Percentiles rank a stretch among this genome's conserved stretches.
phyloP scores from a whole-genome alignment of 106 monocot species.

The Posidonia australis region DNA sequence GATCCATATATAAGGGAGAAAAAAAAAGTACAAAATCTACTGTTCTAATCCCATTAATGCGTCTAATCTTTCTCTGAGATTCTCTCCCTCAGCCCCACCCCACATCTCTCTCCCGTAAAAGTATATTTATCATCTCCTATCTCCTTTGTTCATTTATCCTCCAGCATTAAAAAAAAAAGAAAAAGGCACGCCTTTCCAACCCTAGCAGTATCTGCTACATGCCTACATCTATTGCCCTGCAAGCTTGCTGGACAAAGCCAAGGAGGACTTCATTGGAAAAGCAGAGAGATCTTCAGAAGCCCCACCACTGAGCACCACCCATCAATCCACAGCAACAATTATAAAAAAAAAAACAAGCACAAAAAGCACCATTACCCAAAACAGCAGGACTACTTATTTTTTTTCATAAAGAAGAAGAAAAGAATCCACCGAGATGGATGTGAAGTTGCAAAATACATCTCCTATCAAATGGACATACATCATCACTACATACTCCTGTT shows the following conservation, averaged over 20 bases:
- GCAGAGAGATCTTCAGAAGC: not conserved
- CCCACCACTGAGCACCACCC: not conserved
- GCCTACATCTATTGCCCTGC: not conserved
- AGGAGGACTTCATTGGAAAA: not conserved
- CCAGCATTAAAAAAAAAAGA: not conserved
- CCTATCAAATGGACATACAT: too few species aligned
- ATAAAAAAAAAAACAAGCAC: not conserved
- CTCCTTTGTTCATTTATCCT: not conserved
- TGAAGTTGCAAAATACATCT: too few species aligned
- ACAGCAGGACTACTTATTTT: too few species aligned
- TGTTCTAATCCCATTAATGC: too few species aligned
- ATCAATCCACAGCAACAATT: not conserved
- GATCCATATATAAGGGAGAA: too few species aligned
- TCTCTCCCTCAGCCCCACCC: too few species aligned
- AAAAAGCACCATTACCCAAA: too few species aligned
- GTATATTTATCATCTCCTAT: not conserved
- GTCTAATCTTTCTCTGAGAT: too few species aligned
- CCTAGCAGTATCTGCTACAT: not conserved
- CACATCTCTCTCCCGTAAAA: not conserved
- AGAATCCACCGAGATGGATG: too few species aligned
- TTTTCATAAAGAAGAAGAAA: too few species aligned
- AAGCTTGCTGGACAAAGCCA: not conserved
- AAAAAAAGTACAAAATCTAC: too few species aligned
- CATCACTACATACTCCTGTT: too few species aligned
- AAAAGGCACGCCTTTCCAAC: not conserved